phyloP scores from a whole-genome alignment of 1,139 yeast genomes.

The Saccharomyces hybrid region DNA sequence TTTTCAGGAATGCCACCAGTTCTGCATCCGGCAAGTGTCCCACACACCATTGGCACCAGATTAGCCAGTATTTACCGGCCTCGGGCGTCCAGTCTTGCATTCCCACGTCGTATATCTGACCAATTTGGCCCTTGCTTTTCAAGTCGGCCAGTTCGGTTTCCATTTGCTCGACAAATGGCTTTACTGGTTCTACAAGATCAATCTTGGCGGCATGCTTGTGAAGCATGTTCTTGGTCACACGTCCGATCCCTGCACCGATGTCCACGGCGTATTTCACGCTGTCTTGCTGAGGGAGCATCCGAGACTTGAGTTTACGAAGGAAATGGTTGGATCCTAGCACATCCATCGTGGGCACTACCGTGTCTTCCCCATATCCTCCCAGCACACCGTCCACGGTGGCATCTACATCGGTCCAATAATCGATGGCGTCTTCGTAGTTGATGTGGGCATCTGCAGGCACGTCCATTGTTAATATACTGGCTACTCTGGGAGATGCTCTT shows the following conservation, averaged over 20 bases:
- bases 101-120: slow-evolving; percentile 66
- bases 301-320: slow-evolving; percentile 58
- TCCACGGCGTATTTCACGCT: slow-evolving; percentile 71
- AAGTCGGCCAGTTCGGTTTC: slow-evolving; percentile 49
- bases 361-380: slow-evolving; percentile 88
- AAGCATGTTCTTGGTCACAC: slow-evolving; percentile 79
- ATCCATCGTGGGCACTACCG: slow-evolving; percentile 86
- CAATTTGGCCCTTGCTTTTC: slow-evolving; percentile 55
- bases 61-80: slow-evolving; percentile 64
- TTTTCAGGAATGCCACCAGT: slow-evolving; percentile 59
- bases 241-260: slow-evolving; percentile 94
- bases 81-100: slow-evolving; percentile 88
- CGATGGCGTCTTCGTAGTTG: slow-evolving; percentile 72
- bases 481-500: neutral
- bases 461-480: slow-evolving; percentile 5
- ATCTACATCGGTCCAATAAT: slow-evolving; percentile 81
- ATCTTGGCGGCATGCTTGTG: slow-evolving; percentile 70
- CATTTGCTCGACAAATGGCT: slow-evolving; percentile 76
- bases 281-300: slow-evolving; percentile 45
- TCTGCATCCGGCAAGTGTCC: slow-evolving; percentile 87
- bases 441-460: slow-evolving; percentile 50
- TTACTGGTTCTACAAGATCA: slow-evolving; percentile 85
- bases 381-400: slow-evolving; percentile 91
- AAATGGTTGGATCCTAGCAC: slow-evolving; percentile 80
- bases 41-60: slow-evolving; percentile 99